Percentiles rank a stretch among this genome's conserved stretches.
phyloP scores from a whole-genome alignment of 2,329 filamentous ascomycete genomes.

The Monilinia aucupariae region DNA sequence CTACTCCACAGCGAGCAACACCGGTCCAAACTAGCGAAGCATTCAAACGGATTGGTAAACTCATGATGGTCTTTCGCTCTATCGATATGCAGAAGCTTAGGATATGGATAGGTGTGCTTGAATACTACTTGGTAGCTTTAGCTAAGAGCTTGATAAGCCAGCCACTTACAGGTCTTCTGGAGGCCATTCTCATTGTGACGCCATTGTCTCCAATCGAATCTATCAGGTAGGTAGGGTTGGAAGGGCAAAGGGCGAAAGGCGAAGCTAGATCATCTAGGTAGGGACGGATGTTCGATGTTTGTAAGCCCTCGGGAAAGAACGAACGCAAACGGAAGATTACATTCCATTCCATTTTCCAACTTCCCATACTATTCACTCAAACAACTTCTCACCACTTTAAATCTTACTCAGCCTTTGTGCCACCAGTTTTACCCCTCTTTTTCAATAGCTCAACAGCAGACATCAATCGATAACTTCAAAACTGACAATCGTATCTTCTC shows the following conservation, averaged over 20 bases:
- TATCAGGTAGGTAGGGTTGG: not conserved
- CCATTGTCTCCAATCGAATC: not conserved
- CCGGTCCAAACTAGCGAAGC: not conserved
- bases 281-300: not conserved
- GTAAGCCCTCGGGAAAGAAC: not conserved
- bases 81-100: not conserved
- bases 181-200: not conserved
- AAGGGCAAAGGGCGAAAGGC: not conserved
- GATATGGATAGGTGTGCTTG: not conserved
- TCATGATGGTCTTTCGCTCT: not conserved
- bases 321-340: not conserved
- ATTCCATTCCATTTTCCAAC: not conserved
- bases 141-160: not conserved
- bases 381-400: not conserved
- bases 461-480: not conserved
- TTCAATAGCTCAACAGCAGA: not conserved
- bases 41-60: not conserved
- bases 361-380: not conserved
- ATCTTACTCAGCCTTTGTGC: not conserved
- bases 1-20: not conserved
- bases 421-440: slow-evolving; percentile 5
- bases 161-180: not conserved
- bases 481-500: not conserved
- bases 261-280: not conserved
- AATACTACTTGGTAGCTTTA: not conserved